Conservation (phyloP, 2,329 filamentous ascomycete genomes). For the Podosphaera fusca region DNA sequence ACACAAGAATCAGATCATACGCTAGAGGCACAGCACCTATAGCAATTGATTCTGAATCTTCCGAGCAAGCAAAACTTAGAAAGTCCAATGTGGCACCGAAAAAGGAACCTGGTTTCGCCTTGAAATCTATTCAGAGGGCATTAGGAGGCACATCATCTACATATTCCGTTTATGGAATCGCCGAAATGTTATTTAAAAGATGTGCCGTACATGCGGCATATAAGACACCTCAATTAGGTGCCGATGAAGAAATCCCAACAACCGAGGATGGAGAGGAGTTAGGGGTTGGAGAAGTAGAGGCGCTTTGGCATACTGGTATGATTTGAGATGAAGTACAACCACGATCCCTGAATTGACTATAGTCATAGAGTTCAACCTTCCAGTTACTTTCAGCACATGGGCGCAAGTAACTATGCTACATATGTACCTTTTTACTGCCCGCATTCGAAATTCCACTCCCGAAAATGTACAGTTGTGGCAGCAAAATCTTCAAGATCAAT, state of each 20-base stretch:
- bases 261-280: slow-evolving; percentile 64
- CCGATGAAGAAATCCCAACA: slow-evolving; percentile 38
- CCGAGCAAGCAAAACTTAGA: neutral
- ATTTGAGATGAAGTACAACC: neutral
- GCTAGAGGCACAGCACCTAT: neutral
- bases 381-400: slow-evolving; percentile 85
- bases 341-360: slow-evolving; percentile 1
- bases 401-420: slow-evolving; percentile 90
- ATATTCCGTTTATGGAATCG: slow-evolving; percentile 61
- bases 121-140: neutral
- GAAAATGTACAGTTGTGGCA: slow-evolving; percentile 41
- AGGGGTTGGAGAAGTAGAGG: slow-evolving; percentile 34
- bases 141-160: slow-evolving; percentile 17
- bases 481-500: slow-evolving; percentile 81
- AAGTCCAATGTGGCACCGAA: neutral
- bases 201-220: slow-evolving; percentile 12
- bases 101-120: neutral
- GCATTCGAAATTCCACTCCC: slow-evolving; percentile 47
- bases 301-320: slow-evolving; percentile 63
- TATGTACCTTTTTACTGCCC: slow-evolving; percentile 74
- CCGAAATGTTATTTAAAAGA: slow-evolving; percentile 36
- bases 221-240: slow-evolving; percentile 7
- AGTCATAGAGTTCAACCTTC: slow-evolving; percentile 44
- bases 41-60: neutral
- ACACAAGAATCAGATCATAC: neutral